Conservation (phyloP, 768 basidiomycete species). For the Mycena crocata region DNA sequence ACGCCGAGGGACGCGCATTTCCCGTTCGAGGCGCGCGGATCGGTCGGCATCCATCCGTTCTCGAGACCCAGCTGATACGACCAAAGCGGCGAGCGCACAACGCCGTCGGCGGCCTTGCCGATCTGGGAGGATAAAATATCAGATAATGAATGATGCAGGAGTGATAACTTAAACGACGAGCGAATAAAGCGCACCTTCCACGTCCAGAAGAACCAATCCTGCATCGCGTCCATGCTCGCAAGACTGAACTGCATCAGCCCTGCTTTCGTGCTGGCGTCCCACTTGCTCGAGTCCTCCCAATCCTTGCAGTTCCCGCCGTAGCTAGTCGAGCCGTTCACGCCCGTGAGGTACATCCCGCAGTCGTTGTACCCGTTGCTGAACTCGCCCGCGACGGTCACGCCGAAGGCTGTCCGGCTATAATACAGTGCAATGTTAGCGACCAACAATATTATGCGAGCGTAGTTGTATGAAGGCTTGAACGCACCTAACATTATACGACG, state of each 20-base stretch:
- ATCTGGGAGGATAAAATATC: constrained; percentile 10
- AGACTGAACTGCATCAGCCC: constrained; percentile 60
- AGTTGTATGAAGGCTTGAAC: background rate
- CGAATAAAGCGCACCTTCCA: no score
- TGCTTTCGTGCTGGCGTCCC: constrained; percentile 54
- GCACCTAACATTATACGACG: constrained; percentile 39
- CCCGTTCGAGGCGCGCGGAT: no score
- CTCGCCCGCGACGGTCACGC: constrained; percentile 73
- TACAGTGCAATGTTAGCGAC: no score
- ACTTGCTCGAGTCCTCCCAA: constrained; percentile 61
- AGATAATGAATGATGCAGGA: no score
- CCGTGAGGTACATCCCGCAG: constrained; percentile 63
- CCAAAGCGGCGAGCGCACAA: no score
- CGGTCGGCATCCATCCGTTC: no score
- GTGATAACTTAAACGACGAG: constrained; percentile 47
- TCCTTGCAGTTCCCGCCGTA: constrained; percentile 51
- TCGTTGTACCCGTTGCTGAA: constrained; percentile 70
- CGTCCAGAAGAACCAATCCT: constrained; percentile 81
- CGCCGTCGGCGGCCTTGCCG: no score
- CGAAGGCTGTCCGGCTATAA: constrained; percentile 57
- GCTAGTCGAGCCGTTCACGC: constrained; percentile 43
- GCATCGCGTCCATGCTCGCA: constrained; percentile 74
- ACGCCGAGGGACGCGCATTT: no score
- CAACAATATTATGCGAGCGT: no score
- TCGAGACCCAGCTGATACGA: no score